Evolutionary conservation across 2,329 filamentous ascomycete genomes (phyloP).

Genomic region (Ophiognomonia clavigignenti-juglandacearum): DNA sequence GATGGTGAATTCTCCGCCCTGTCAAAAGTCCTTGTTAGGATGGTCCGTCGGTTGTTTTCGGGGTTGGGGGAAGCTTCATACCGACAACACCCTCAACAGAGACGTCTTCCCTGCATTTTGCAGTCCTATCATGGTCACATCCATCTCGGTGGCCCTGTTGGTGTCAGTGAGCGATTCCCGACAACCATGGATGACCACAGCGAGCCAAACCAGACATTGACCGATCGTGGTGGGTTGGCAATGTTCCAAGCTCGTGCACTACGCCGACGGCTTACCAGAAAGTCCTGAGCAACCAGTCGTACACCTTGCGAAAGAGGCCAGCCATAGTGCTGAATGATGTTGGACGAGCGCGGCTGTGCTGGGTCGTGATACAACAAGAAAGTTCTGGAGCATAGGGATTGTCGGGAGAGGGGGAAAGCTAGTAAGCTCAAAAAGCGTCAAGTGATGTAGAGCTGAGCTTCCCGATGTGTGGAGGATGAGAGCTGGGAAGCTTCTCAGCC

Average conservation of each 20-base stretch:
- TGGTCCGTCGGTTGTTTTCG: background rate
- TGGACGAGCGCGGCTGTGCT: background rate
- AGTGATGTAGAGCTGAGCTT: constrained; percentile 20
- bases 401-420: background rate
- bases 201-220: background rate
- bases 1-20: constrained; percentile 98
- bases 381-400: constrained; percentile 11
- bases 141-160: constrained; percentile 94
- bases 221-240: constrained; percentile 4
- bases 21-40: constrained; percentile 21
- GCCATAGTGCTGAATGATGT: constrained; percentile 60
- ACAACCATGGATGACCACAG: no score
- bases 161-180: no score
- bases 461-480: constrained; percentile 22
- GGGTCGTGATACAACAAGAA: background rate
- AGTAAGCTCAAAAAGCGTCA: constrained; percentile 10
- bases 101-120: constrained; percentile 99
- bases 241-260: background rate
- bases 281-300: constrained; percentile 96
- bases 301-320: constrained; percentile 86
- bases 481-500: constrained; percentile 26
- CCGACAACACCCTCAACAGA: constrained; percentile 85
- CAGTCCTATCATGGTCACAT: constrained; percentile 97
- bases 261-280: constrained; percentile 70
- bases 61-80: constrained; percentile 47